A percentile compares a stretch with the other conserved stretches of the same genome.
These are phyloP conservation scores for Paxillus involutus DNA, from an alignment of 768 basidiomycete genomes.

Conservation along the genomic window DNA sequence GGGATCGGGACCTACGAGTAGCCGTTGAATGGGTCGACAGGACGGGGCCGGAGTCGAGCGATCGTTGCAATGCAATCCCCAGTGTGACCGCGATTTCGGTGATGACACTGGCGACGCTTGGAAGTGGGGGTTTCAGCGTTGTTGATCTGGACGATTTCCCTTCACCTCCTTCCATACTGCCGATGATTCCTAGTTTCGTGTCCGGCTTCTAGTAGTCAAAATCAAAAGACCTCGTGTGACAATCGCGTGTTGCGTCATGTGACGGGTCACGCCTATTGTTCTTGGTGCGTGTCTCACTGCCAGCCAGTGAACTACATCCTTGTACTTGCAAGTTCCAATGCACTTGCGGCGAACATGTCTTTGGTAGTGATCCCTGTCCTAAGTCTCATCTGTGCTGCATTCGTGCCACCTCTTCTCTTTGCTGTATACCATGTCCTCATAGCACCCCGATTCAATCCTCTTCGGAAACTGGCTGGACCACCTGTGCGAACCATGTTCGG, in stretches of 20 bases:
- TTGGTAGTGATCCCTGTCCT: conserved; percentile 3
- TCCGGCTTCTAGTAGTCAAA: conserved; percentile 21
- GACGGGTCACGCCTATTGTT: conserved; percentile 12
- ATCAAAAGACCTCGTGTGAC: conserved; percentile 4
- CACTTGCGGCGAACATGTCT: conserved; percentile 1
- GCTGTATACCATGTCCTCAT: conserved; percentile 27
- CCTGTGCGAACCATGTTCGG: conserved; percentile 47
- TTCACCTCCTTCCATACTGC: conserved; percentile 37
- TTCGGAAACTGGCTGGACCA: conserved; percentile 62
- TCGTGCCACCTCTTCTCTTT: conserved; percentile 16
- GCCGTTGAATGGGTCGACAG: background rate
- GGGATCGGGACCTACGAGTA: background rate
- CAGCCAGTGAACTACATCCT: too few species aligned
- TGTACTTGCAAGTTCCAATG: background rate
- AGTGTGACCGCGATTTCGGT: conserved; percentile 9
- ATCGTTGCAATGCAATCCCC: conserved; percentile 11
- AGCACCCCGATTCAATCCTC: conserved; percentile 38
- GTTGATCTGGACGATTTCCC: conserved; percentile 49
- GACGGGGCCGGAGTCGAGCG: conserved; percentile 9
- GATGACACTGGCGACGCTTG: conserved; percentile 28
- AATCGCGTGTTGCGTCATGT: background rate
- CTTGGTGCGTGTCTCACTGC: too few species aligned
- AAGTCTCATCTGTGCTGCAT: conserved; percentile 7
- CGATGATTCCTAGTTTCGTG: conserved; percentile 30
- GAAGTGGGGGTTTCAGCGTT: conserved; percentile 36